A percentile compares a stretch with the other conserved stretches of the same genome.
Conservation (phyloP, 306 rosid genomes). For the Lagenaria siceraria region DNA sequence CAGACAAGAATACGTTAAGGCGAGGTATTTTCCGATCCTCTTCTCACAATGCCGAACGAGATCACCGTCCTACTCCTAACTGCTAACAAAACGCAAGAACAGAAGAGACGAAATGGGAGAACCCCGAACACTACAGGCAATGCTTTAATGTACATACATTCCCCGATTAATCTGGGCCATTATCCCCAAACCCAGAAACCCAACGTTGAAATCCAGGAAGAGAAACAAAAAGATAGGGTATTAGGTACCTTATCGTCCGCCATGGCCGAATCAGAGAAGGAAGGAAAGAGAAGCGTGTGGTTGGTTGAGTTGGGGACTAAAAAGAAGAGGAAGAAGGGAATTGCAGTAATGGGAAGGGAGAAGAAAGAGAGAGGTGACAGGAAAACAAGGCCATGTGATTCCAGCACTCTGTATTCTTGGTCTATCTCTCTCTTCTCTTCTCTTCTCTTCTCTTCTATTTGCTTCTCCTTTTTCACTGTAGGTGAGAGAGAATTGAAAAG, state of each 20-base stretch:
- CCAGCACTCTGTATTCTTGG: slow-evolving; percentile 35
- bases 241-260: slow-evolving; percentile 76
- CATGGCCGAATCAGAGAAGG: slow-evolving; percentile 27
- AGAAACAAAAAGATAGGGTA: neutral
- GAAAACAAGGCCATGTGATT: slow-evolving; percentile 89
- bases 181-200: neutral
- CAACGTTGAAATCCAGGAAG: neutral
- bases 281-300: neutral
- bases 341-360: neutral
- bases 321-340: slow-evolving; percentile 18
- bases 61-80: neutral
- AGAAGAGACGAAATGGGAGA: neutral
- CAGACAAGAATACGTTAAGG: neutral
- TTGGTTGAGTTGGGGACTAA: slow-evolving; percentile 9
- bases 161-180: neutral
- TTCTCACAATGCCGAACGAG: neutral
- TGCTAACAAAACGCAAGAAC: neutral
- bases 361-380: slow-evolving; percentile 37
- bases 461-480: neutral
- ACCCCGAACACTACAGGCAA: neutral
- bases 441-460: no score
- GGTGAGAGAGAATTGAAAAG: neutral
- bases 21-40: neutral
- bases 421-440: slow-evolving; percentile 1
- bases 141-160: neutral